phyloP scores from a whole-genome alignment of 2,329 filamentous ascomycete genomes.

The Neobulgaria alba region DNA sequence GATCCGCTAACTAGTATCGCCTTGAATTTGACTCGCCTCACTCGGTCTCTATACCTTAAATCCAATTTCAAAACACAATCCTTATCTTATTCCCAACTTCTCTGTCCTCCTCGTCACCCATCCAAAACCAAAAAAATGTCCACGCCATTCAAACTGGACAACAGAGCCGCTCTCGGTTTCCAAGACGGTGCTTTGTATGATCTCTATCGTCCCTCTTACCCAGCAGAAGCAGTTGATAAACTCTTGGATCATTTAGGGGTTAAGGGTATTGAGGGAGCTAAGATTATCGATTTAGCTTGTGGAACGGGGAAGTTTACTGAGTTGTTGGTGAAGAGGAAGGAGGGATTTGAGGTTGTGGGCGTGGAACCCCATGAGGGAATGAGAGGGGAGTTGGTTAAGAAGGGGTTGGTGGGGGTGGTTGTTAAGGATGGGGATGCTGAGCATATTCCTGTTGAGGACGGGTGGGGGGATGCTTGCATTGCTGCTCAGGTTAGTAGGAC shows the following conservation, averaged over 20 bases:
- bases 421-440: constrained; percentile 51
- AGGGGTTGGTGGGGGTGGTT: constrained; percentile 39
- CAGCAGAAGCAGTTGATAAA: constrained; percentile 44
- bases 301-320: constrained; percentile 67
- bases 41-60: too few species aligned
- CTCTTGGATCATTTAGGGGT: constrained; percentile 50
- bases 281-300: constrained; percentile 55
- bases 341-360: constrained; percentile 50
- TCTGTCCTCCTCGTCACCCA: too few species aligned
- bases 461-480: constrained; percentile 56
- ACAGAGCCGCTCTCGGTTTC: constrained; percentile 42
- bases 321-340: constrained; percentile 46
- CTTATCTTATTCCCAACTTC: too few species aligned
- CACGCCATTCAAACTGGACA: constrained; percentile 13
- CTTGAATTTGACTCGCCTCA: too few species aligned
- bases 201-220: constrained; percentile 59
- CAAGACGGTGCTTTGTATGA: constrained; percentile 57
- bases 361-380: constrained; percentile 60
- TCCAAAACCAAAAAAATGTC: constrained; percentile 10
- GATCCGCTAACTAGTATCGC: too few species aligned
- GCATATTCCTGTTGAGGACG: constrained; percentile 44
- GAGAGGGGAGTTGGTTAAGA: constrained; percentile 50
- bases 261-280: constrained; percentile 36
- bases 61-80: too few species aligned
- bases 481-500: constrained; percentile 62